These are phyloP conservation scores for Neurospora sp. DNA, from an alignment of 495 filamentous ascomycete species.

Conservation along the genomic window DNA sequence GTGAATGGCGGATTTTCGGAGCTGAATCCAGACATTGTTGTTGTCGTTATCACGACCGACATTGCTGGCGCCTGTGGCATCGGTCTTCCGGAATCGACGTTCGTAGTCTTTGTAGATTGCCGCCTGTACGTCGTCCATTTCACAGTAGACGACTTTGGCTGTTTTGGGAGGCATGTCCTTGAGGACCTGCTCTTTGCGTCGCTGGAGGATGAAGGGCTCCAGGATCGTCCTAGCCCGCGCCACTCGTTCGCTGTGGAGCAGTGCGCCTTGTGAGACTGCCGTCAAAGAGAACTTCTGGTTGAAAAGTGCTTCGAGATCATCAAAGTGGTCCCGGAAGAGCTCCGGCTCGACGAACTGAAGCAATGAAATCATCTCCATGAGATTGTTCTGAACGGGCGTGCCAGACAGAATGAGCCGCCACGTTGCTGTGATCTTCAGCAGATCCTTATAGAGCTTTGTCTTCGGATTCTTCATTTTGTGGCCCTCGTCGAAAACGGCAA, in stretches of 20 bases:
- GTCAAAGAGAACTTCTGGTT: slow-evolving; percentile 79
- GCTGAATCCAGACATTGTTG: slow-evolving; percentile 77
- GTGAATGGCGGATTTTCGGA: slow-evolving; percentile 89
- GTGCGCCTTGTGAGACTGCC: slow-evolving; percentile 59
- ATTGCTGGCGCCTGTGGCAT: slow-evolving; percentile 22
- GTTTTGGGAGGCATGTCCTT: slow-evolving; percentile 77
- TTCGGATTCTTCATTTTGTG: slow-evolving; percentile 82
- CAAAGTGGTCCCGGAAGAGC: slow-evolving; percentile 62
- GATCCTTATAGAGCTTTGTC: slow-evolving; percentile 66
- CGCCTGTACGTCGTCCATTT: slow-evolving; percentile 58
- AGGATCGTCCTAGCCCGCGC: slow-evolving; percentile 81
- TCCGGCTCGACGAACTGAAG: slow-evolving; percentile 84
- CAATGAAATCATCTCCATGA: slow-evolving; percentile 80
- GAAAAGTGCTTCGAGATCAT: slow-evolving; percentile 73
- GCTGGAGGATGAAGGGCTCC: slow-evolving; percentile 84
- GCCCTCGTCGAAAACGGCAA: slow-evolving; percentile 86
- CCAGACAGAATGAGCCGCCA: slow-evolving; percentile 86
- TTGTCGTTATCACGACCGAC: slow-evolving; percentile 33
- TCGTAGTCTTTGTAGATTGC: slow-evolving; percentile 55
- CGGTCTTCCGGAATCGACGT: slow-evolving; percentile 30
- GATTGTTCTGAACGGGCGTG: slow-evolving; percentile 91
- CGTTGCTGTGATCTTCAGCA: slow-evolving; percentile 64
- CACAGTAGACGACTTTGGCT: slow-evolving; percentile 64
- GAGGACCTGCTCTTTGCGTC: slow-evolving; percentile 92
- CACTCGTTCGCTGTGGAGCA: slow-evolving; percentile 79